Percentiles rank a stretch among this genome's conserved stretches.
phyloP scores from a whole-genome alignment of 2,329 filamentous ascomycete species.

The Dactylellina haptotyla region DNA sequence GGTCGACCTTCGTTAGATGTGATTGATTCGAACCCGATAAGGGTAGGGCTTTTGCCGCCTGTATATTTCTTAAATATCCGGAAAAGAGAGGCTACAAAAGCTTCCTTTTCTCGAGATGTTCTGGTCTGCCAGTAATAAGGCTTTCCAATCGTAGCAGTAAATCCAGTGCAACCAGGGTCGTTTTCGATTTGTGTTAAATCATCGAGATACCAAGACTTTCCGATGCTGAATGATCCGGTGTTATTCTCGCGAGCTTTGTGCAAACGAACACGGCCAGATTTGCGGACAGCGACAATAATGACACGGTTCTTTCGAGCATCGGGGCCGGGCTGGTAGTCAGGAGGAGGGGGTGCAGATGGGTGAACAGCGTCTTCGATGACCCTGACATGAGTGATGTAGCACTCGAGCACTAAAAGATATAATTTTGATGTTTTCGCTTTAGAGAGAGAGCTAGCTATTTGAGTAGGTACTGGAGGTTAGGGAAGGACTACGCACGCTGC shows the following conservation, averaged over 20 bases:
- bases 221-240: constrained; percentile 94
- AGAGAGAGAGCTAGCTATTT: background rate
- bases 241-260: constrained; percentile 97
- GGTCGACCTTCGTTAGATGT: constrained; percentile 40
- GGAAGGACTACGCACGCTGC: constrained; percentile 71
- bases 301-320: constrained; percentile 86
- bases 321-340: constrained; percentile 72
- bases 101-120: constrained; percentile 95
- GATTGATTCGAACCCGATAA: constrained; percentile 78
- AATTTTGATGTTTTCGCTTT: background rate
- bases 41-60: constrained; percentile 79
- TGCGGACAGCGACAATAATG: constrained; percentile 92
- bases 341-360: constrained; percentile 85
- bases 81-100: constrained; percentile 94
- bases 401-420: constrained; percentile 75
- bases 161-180: constrained; percentile 80
- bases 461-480: constrained; percentile 13
- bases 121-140: constrained; percentile 97
- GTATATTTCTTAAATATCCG: constrained; percentile 99
- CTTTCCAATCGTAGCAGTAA: constrained; percentile 87
- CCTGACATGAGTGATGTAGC: constrained; percentile 96
- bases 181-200: constrained; percentile 86
- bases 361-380: constrained; percentile 86
- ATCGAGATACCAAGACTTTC: constrained; percentile 97
- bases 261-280: constrained; percentile 89